Percentiles rank a stretch among this genome's conserved stretches.
These are phyloP conservation scores for Komagataea norvegica DNA, from an alignment of 1,139 yeast genomes.

Conservation along the genomic window DNA sequence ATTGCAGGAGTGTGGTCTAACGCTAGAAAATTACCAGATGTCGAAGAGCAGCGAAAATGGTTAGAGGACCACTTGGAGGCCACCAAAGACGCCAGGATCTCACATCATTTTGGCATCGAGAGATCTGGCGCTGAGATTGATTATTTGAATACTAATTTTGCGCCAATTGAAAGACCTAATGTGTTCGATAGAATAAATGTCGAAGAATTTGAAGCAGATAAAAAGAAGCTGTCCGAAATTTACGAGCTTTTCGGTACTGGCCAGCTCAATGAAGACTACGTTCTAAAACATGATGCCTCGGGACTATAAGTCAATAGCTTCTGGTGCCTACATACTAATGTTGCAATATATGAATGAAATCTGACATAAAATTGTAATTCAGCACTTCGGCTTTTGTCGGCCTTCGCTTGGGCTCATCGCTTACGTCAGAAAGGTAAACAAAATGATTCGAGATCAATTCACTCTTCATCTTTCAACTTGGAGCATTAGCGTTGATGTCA, in stretches of 20 bases:
- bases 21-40: constrained; percentile 7
- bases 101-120: constrained; percentile 4
- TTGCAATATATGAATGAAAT: no score
- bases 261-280: constrained; percentile 1
- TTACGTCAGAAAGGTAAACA: no score
- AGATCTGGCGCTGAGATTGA: neutral
- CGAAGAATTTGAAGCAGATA: neutral
- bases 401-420: no score
- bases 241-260: constrained; percentile 3
- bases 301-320: no score
- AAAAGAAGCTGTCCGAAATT: neutral
- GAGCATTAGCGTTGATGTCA: no score
- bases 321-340: no score
- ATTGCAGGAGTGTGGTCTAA: constrained; percentile 21
- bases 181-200: neutral
- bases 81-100: neutral
- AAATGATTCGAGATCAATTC: no score
- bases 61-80: constrained; percentile 1
- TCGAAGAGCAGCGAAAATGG: constrained; percentile 8
- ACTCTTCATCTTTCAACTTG: no score
- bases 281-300: constrained; percentile 2
- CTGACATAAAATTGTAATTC: no score
- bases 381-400: no score
- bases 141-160: neutral
- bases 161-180: constrained; percentile 6